Evolutionary conservation across 352 stramenopile genomes (phyloP).

Genomic region (Plasmopara muralis): DNA sequence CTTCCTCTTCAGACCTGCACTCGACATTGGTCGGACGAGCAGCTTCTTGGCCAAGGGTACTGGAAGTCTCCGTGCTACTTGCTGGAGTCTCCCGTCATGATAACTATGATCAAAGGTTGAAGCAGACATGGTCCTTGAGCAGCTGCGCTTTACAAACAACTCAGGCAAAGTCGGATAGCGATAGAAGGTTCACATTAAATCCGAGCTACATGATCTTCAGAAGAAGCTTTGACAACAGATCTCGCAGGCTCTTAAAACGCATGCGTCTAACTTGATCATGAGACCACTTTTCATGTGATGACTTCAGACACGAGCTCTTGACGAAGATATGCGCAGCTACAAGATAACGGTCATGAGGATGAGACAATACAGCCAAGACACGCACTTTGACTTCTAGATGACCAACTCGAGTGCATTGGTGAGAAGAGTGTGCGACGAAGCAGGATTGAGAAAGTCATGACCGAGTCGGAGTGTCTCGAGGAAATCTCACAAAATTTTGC

Average conservation of each 20-base stretch:
- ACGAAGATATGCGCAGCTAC: background rate
- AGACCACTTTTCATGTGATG: background rate
- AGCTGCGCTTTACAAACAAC: background rate
- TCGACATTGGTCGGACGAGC: too few species aligned
- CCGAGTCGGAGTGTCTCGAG: background rate
- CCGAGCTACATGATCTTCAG: background rate
- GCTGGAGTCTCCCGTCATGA: background rate
- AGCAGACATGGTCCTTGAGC: background rate
- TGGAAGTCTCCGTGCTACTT: background rate
- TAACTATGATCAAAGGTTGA: background rate
- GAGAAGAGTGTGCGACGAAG: background rate
- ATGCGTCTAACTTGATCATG: background rate
- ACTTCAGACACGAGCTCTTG: background rate
- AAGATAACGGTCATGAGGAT: background rate
- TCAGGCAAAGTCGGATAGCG: background rate
- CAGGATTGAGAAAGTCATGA: background rate
- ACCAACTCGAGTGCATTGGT: background rate
- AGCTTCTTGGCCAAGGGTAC: background rate
- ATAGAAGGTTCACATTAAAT: background rate
- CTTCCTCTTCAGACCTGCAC: too few species aligned
- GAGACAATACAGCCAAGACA: background rate
- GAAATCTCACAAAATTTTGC: background rate
- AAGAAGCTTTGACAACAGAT: background rate
- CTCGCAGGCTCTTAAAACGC: background rate
- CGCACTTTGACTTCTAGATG: background rate